Percentiles rank a stretch among this genome's conserved stretches.
Evolutionary conservation across 2,329 filamentous ascomycete genomes (phyloP).

Genomic region (Diaporthe velutina): DNA sequence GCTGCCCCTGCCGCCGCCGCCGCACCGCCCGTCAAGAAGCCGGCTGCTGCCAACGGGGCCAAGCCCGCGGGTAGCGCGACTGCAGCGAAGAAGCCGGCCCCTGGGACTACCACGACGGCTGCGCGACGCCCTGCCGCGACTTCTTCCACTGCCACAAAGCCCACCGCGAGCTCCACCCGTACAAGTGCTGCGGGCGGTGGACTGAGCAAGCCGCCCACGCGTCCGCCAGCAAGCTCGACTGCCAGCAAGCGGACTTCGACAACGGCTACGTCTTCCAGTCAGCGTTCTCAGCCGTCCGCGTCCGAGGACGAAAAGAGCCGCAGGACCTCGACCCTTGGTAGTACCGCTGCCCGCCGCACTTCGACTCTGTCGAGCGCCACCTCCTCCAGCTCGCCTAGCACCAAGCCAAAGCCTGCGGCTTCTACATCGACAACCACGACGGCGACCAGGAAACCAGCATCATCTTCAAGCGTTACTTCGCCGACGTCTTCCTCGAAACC

Average conservation of each 20-base stretch:
- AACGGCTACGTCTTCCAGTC: conserved; percentile 45
- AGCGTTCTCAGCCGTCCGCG: conserved; percentile 50
- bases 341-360: conserved; percentile 48
- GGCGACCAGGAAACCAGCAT: conserved; percentile 52
- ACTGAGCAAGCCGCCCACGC: conserved; percentile 49
- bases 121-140: conserved; percentile 45
- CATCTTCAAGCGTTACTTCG: conserved; percentile 51
- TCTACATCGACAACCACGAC: conserved; percentile 49
- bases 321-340: conserved; percentile 43
- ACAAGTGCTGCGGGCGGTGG: conserved; percentile 45
- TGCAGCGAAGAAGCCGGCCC: conserved; percentile 41
- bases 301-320: conserved; percentile 54
- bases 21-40: conserved; percentile 33
- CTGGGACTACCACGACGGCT: conserved; percentile 42
- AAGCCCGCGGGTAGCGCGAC: conserved; percentile 42
- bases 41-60: conserved; percentile 33
- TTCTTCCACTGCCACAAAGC: conserved; percentile 47
- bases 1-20: background rate
- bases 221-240: conserved; percentile 45
- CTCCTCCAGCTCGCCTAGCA: conserved; percentile 44
- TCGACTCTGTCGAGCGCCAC: conserved; percentile 45
- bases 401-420: conserved; percentile 42
- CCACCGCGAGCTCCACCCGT: conserved; percentile 47
- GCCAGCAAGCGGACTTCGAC: conserved; percentile 49
- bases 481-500: conserved; percentile 47